Base-by-base conservation (phyloP, 768 basidiomycete species). In the Macrolepiota fuliginosa region DNA sequence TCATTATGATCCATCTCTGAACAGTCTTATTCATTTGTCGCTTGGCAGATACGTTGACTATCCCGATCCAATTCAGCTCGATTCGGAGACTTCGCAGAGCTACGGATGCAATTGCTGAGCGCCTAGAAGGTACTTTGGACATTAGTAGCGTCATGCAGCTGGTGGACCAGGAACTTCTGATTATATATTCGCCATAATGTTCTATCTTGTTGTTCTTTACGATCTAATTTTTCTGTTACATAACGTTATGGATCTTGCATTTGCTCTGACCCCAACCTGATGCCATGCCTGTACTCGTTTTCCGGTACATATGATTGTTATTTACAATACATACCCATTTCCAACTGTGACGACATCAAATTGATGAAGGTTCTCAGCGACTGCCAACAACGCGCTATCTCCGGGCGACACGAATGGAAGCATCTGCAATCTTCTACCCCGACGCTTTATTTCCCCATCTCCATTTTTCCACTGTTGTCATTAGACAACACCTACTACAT, bases 31-130 rank as follows among this genome's bases (percentile, higher is more conserved):
- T 62, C 39, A 58, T 17, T n/a, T 24, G 36, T 46, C 35, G 24
- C 42, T 56, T 40, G 29, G 5, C 75, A 98, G 96, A 74, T 96
- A 94, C 79, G 91, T 94, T 68, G 96, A 99, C 80, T 99, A 98
- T 76, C 96, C 96, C 29, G 96, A 99, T 75, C 96, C 96, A 15
- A 98, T 99, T 74, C 90, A 94, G 74, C 91, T 98, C 73, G 94
- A 98, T 76, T 86, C 91, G 60, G 94, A 97, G 78, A 90, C 83
- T 72, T 88, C 90, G 58, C 94, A 96, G 81, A 91, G 81, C 74
- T 94, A 93, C 71, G 91, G 90, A 60, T 98, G 96, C 83, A 94
- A 86, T 71, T 98, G 96, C 78, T 96, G 68, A 78, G 64, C 24
- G 50, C 22, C 22, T 25, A 51, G 52, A 39, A 47, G 54, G 19